Evolutionary conservation across 768 basidiomycete genomes (phyloP).

Genomic region (Boletus fagicola): DNA sequence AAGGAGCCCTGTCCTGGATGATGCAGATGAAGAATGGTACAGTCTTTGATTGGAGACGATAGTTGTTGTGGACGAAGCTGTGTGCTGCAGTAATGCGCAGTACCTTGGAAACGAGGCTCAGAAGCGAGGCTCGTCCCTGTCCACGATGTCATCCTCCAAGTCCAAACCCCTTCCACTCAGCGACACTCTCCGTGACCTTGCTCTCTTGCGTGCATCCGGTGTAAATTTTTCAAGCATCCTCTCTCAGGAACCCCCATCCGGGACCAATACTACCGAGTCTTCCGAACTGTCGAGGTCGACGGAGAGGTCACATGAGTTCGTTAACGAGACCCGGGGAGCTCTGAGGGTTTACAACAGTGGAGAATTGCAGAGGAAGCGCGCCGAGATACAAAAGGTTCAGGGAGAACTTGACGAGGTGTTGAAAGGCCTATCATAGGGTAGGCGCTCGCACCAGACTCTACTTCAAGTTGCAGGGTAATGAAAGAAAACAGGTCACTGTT

Average conservation of each 20-base stretch:
- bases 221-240: slow-evolving; percentile 39
- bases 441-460: background rate
- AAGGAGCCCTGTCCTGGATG: background rate
- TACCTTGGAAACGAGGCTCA: background rate
- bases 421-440: slow-evolving; percentile 32
- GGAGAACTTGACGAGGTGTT: slow-evolving; percentile 52
- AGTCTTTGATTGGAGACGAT: background rate
- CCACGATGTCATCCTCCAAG: slow-evolving; percentile 32
- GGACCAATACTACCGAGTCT: slow-evolving; percentile 4
- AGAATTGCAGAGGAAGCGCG: slow-evolving; percentile 52
- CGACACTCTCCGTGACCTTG: slow-evolving; percentile 69
- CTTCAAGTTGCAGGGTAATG: background rate
- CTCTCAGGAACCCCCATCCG: slow-evolving; percentile 2
- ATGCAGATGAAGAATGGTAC: background rate
- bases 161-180: slow-evolving; percentile 48
- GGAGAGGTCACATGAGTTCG: slow-evolving; percentile 58
- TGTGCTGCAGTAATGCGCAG: background rate
- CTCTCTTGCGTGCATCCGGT: slow-evolving; percentile 62
- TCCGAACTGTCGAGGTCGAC: slow-evolving; percentile 18
- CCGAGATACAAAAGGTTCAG: slow-evolving; percentile 55
- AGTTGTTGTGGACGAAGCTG: background rate
- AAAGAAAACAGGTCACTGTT: background rate
- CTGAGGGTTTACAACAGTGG: slow-evolving; percentile 44
- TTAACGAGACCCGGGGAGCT: slow-evolving; percentile 53
- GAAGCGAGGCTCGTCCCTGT: background rate